Conservation (phyloP, 176 grass and related monocot species). For the Triticum timopheevii region DNA sequence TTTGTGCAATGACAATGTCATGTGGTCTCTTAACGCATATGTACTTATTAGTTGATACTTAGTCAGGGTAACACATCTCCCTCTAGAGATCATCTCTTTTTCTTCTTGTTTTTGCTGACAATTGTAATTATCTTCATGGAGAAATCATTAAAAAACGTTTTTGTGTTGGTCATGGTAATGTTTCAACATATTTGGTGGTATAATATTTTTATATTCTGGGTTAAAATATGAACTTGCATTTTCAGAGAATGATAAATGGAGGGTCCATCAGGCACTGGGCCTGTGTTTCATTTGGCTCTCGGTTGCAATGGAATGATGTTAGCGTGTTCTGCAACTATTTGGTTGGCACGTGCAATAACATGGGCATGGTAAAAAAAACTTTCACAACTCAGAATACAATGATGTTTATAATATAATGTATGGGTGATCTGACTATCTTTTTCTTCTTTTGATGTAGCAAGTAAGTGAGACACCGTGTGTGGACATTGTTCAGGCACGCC, state of each 20-base stretch:
- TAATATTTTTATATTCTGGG: background rate
- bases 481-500: conserved; percentile 30
- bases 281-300: conserved; percentile 49
- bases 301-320: conserved; percentile 29
- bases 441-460: conserved; percentile 21
- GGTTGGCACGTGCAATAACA: conserved; percentile 32
- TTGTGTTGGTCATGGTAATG: background rate
- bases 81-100: background rate
- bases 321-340: conserved; percentile 42
- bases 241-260: conserved; percentile 52
- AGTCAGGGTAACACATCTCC: background rate
- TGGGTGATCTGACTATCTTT: background rate
- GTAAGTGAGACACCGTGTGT: conserved; percentile 36
- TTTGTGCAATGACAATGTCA: background rate
- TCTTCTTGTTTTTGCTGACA: background rate
- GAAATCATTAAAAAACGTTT: background rate
- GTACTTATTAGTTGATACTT: background rate
- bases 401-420: background rate
- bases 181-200: background rate
- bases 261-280: conserved; percentile 46
- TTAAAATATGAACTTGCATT: background rate
- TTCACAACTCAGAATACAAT: background rate
- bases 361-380: conserved; percentile 53
- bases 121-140: background rate
- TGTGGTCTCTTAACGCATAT: background rate